phyloP scores from a whole-genome alignment of 345 rosid genomes.

The Eucalyptus guilfoylei region DNA sequence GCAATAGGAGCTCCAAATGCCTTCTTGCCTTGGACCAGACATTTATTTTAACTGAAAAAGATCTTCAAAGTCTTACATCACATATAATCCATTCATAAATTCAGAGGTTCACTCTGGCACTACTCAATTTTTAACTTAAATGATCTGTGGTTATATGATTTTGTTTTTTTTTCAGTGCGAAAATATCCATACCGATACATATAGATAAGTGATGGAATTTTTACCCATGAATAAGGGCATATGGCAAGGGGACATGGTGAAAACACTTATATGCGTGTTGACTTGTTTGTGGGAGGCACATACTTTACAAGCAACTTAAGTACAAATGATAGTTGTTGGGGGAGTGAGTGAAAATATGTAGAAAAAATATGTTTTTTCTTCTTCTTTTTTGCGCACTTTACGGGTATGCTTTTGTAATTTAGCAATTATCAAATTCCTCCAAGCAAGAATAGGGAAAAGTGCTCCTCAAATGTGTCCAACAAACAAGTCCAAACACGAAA shows the following conservation, averaged over 20 bases:
- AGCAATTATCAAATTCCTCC: conserved; percentile 2
- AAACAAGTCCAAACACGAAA: background rate
- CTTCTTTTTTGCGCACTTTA: background rate
- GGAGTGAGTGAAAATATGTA: background rate
- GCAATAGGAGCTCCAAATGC: background rate
- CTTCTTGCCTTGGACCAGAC: background rate
- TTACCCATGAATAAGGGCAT: background rate
- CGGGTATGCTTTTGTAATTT: conserved; percentile 1
- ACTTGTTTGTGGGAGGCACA: background rate
- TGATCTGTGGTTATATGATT: background rate
- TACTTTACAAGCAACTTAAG: background rate
- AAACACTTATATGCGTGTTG: background rate
- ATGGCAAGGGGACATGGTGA: background rate
- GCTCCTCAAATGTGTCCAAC: background rate
- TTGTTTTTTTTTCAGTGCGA: background rate
- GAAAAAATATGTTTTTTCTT: background rate
- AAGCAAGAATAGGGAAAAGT: background rate
- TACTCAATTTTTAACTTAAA: background rate
- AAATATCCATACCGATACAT: background rate
- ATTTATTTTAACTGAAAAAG: background rate
- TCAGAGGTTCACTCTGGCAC: background rate
- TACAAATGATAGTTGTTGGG: background rate
- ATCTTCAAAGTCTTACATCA: background rate
- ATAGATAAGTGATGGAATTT: background rate
- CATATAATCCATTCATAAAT: background rate